Evolutionary conservation across 352 stramenopile genomes (phyloP).

Genomic region (Saprolegnia parasitica): DNA sequence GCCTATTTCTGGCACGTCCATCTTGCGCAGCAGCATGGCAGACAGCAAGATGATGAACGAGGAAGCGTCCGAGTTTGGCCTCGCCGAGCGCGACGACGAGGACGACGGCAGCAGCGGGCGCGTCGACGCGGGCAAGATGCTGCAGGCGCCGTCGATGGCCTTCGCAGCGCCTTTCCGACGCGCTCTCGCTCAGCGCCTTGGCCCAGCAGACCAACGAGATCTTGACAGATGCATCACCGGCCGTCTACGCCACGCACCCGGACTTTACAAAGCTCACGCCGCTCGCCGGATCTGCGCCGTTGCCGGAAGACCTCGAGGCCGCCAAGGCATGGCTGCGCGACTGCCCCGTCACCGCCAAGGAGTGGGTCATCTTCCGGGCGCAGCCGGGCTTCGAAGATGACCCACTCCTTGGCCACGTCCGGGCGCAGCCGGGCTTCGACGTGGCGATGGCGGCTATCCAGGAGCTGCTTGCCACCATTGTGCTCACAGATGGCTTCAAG

Average conservation of each 20-base stretch:
- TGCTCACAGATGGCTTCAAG: conserved; percentile 10
- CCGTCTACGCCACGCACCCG: background rate
- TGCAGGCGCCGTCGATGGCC: background rate
- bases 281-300: background rate
- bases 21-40: background rate
- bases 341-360: conserved; percentile 12
- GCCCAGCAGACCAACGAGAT: conserved; percentile 6
- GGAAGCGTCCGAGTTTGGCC: background rate
- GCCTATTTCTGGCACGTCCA: background rate
- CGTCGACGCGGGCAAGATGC: background rate
- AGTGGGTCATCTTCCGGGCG: conserved; percentile 25
- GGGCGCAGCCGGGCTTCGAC: no score
- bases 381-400: no score
- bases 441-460: conserved; percentile 1
- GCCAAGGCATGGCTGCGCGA: conserved; percentile 8
- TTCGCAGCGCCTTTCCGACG: background rate
- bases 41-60: background rate
- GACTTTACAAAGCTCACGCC: conserved; percentile 24
- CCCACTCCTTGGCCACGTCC: no score
- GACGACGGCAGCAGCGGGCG: background rate
- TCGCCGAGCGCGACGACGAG: background rate
- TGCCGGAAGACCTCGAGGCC: background rate
- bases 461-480: conserved; percentile 10
- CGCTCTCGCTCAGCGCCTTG: background rate
- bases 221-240: background rate